These are phyloP conservation scores for Stellera chamaejasme DNA, from an alignment of 345 rosid genomes.

Conservation along the genomic window DNA sequence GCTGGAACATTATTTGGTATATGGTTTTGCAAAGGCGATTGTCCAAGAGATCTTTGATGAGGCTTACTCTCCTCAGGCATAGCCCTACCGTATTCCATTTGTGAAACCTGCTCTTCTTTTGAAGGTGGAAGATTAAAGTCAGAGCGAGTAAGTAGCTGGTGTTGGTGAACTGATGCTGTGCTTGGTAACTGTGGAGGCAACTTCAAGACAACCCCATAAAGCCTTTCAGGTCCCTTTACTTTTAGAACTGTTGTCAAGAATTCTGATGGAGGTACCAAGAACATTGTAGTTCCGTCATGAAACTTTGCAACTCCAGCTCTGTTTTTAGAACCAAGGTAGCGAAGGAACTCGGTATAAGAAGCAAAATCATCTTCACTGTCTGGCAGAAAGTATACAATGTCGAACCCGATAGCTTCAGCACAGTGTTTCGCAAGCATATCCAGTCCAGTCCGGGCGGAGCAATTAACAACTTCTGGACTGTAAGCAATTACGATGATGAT, in stretches of 20 bases:
- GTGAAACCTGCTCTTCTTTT: conserved; percentile 31
- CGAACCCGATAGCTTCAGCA: conserved; percentile 70
- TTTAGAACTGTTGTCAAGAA: conserved; percentile 75
- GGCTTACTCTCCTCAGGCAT: conserved; percentile 41
- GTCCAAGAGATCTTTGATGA: conserved; percentile 27
- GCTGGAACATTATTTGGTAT: conserved; percentile 21
- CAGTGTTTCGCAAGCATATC: conserved; percentile 87
- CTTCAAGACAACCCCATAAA: conserved; percentile 92
- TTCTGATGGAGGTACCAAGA: conserved; percentile 93
- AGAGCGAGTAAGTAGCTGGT: conserved; percentile 27
- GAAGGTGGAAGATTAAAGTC: conserved; percentile 26
- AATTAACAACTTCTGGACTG: conserved; percentile 86
- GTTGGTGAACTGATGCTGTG: conserved; percentile 20
- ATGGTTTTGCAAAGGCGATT: conserved; percentile 29
- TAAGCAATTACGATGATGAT: conserved; percentile 6
- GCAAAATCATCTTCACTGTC: conserved; percentile 94
- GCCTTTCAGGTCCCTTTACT: conserved; percentile 78
- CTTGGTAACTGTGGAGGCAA: conserved; percentile 51
- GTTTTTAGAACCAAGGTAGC: conserved; percentile 76
- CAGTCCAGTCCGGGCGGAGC: conserved; percentile 97
- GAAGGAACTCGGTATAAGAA: conserved; percentile 90
- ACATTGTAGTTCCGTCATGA: conserved; percentile 78
- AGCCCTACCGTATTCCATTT: conserved; percentile 34
- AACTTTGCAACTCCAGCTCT: conserved; percentile 98
- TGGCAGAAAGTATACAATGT: conserved; percentile 84